These are phyloP conservation scores for Amphirosellinia nigrospora DNA, from an alignment of 495 filamentous ascomycete species.

Conservation along the genomic window DNA sequence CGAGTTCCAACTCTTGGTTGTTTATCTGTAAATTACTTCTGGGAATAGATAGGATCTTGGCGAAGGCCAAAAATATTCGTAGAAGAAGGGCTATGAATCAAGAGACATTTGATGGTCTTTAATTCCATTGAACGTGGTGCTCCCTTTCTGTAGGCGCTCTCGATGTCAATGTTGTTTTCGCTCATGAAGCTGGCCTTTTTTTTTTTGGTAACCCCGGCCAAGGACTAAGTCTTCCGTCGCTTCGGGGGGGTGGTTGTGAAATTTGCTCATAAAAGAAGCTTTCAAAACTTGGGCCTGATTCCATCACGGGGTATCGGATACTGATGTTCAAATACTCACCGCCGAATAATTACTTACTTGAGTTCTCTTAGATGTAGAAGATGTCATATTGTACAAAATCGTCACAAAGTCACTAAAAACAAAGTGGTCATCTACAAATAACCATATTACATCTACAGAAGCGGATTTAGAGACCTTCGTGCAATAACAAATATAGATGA, in stretches of 20 bases:
- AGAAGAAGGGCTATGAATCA: not conserved
- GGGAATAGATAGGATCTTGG: not conserved
- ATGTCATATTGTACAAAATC: not conserved
- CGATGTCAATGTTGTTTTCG: not conserved
- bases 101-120: not conserved
- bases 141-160: not conserved
- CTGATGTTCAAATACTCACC: not conserved
- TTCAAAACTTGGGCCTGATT: not conserved
- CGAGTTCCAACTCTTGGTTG: not conserved
- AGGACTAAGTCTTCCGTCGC: not conserved
- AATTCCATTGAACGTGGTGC: not conserved
- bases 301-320: not conserved
- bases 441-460: too few relatives aligned
- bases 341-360: not conserved
- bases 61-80: not conserved
- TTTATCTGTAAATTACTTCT: not conserved
- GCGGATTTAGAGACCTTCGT: too few relatives aligned
- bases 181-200: too few relatives aligned
- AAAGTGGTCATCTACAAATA: too few relatives aligned
- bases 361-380: not conserved
- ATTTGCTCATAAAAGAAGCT: not conserved
- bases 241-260: not conserved
- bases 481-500: too few relatives aligned
- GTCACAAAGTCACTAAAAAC: too few relatives aligned
- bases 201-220: not conserved